Conservation (phyloP, 345 rosid species). For the Heritiera littoralis region DNA sequence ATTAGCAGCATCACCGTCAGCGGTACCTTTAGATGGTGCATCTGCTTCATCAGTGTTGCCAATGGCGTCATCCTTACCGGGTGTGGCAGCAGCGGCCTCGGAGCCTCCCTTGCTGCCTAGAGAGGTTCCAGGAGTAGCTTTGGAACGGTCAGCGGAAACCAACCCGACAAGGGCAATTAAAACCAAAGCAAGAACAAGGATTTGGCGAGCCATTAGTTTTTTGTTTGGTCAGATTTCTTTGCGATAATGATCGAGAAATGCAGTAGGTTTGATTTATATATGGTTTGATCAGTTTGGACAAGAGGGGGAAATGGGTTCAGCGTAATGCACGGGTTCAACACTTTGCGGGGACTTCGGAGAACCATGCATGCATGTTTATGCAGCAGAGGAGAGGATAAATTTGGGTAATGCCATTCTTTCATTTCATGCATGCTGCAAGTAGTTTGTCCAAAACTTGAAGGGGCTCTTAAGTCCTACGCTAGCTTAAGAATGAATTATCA, state of each 20-base stretch:
- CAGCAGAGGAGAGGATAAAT: no score
- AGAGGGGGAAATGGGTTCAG: neutral
- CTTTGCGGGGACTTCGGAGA: neutral
- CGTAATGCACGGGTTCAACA: neutral
- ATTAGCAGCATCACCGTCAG: neutral
- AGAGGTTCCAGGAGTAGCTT: neutral
- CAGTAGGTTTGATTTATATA: slow-evolving; percentile 3
- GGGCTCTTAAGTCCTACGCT: no score
- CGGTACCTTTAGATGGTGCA: neutral
- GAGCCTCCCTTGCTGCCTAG: slow-evolving; percentile 12
- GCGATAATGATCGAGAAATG: neutral
- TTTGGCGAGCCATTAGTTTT: slow-evolving; percentile 39
- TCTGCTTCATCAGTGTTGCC: neutral
- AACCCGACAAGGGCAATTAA: slow-evolving; percentile 32
- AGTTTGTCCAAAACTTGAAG: neutral
- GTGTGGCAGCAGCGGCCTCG: neutral
- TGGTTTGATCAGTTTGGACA: neutral
- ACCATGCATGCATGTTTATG: neutral
- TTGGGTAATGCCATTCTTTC: neutral
- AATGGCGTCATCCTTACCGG: neutral
- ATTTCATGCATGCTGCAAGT: no score
- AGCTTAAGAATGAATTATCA: no score
- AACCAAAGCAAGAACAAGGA: slow-evolving; percentile 35
- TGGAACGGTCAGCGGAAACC: slow-evolving; percentile 27
- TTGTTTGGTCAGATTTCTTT: slow-evolving; percentile 16